These are phyloP conservation scores for Thelephora aurantiotincta DNA, from an alignment of 768 basidiomycete genomes.

Conservation along the genomic window DNA sequence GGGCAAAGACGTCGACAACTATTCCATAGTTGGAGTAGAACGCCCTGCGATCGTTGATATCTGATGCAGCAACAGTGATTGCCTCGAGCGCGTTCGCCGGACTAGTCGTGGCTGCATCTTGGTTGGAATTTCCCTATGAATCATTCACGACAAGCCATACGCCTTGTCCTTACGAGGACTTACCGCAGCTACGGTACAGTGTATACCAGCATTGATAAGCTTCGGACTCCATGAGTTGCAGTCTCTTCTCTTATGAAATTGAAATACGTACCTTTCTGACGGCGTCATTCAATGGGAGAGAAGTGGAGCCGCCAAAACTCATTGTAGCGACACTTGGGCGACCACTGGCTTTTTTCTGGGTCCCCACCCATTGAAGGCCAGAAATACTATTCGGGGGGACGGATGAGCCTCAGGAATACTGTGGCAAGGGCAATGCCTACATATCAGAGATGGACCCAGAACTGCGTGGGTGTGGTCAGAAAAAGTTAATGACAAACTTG, in stretches of 20 bases:
- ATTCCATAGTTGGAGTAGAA: constrained; percentile 29
- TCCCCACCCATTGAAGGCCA: constrained; percentile 13
- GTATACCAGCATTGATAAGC: constrained; percentile 3
- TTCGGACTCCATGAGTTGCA: background rate
- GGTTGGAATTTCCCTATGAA: constrained; percentile 22
- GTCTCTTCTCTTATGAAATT: background rate
- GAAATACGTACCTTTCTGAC: constrained; percentile 5
- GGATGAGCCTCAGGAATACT: background rate
- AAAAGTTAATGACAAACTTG: background rate
- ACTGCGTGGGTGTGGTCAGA: background rate
- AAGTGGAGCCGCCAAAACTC: constrained; percentile 9
- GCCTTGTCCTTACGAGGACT: background rate
- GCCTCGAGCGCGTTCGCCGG: constrained; percentile 23
- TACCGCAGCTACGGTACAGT: constrained; percentile 5
- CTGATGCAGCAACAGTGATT: constrained; percentile 26
- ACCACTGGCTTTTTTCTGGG: background rate
- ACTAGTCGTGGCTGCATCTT: constrained; percentile 18
- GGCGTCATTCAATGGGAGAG: constrained; percentile 9
- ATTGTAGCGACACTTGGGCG: constrained; percentile 10
- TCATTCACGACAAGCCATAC: constrained; percentile 1
- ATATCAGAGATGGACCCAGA: constrained; percentile 69
- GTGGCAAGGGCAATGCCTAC: constrained; percentile 27
- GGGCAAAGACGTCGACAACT: constrained; percentile 27
- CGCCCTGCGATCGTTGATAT: constrained; percentile 21
- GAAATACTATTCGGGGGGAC: constrained; percentile 6